These are phyloP conservation scores for Fomitopsis pulvina DNA, from an alignment of 768 basidiomycete species.

Conservation along the genomic window DNA sequence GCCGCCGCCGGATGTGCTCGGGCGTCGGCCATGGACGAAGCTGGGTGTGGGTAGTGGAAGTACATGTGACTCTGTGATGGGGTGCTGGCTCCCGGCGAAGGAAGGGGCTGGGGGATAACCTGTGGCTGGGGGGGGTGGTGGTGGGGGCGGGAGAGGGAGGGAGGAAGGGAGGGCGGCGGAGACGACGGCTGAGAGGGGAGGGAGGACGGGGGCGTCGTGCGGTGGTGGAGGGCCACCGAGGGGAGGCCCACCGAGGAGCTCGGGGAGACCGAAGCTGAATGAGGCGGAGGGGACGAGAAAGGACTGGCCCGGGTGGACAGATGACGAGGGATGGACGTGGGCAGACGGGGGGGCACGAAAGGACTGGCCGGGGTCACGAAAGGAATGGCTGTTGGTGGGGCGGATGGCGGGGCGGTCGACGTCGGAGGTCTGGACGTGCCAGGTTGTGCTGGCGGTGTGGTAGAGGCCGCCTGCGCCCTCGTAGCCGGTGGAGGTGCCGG, in stretches of 20 bases:
- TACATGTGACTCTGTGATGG: constrained; percentile 38
- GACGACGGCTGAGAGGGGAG: constrained; percentile 72
- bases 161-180: constrained; percentile 49
- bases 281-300: constrained; percentile 54
- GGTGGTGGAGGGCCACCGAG: constrained; percentile 49
- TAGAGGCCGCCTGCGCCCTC: constrained; percentile 38
- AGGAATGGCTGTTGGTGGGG: constrained; percentile 51
- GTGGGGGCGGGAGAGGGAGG: constrained; percentile 32
- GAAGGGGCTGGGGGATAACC: constrained; percentile 26
- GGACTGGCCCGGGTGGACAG: constrained; percentile 45
- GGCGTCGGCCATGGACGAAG: constrained; percentile 43
- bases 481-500: constrained; percentile 71
- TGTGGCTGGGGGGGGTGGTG: constrained; percentile 30
- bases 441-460: constrained; percentile 20
- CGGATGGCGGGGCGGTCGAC: constrained; percentile 31
- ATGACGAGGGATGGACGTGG: constrained; percentile 32
- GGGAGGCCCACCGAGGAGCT: constrained; percentile 30
- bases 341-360: constrained; percentile 57
- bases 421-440: constrained; percentile 35
- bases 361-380: constrained; percentile 78
- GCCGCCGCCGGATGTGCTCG: too few relatives aligned
- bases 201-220: constrained; percentile 54
- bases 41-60: constrained; percentile 50
- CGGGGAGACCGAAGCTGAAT: constrained; percentile 40
- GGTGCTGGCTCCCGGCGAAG: constrained; percentile 30